Percentiles rank a stretch among this genome's conserved stretches.
These are phyloP conservation scores for Cordia subcordata DNA, from an alignment of 257 asterid genomes.

Conservation along the genomic window DNA sequence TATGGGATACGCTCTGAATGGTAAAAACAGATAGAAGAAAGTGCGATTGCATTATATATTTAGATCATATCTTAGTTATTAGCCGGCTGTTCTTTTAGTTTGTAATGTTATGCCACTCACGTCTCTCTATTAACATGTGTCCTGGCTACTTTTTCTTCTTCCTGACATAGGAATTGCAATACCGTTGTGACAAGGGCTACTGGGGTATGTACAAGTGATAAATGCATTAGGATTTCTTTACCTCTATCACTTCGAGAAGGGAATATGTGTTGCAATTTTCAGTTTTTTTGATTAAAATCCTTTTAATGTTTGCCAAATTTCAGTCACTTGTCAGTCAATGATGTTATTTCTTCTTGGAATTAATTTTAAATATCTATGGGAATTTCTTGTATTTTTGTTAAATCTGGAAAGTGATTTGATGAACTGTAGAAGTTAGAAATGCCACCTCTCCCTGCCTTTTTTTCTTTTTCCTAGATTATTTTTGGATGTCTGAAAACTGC, in stretches of 20 bases:
- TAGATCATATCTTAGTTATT: no score
- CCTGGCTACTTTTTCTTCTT: slow-evolving; percentile 5
- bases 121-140: neutral
- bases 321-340: neutral
- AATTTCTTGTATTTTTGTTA: neutral
- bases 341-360: neutral
- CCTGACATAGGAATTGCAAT: slow-evolving; percentile 16
- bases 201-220: slow-evolving; percentile 4
- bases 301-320: neutral
- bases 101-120: no score
- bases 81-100: no score
- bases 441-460: no score
- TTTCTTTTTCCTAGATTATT: no score
- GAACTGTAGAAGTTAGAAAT: no score
- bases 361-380: neutral
- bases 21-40: no score
- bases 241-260: slow-evolving; percentile 4
- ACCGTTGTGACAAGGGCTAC: slow-evolving; percentile 21
- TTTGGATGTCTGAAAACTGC: no score
- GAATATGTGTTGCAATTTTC: neutral
- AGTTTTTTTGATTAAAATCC: neutral
- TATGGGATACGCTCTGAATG: no score
- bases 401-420: no score
- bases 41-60: no score
- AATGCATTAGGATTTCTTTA: neutral